Base-by-base conservation (phyloP, 345 rosid genomes). In the Reutealis trisperma region DNA sequence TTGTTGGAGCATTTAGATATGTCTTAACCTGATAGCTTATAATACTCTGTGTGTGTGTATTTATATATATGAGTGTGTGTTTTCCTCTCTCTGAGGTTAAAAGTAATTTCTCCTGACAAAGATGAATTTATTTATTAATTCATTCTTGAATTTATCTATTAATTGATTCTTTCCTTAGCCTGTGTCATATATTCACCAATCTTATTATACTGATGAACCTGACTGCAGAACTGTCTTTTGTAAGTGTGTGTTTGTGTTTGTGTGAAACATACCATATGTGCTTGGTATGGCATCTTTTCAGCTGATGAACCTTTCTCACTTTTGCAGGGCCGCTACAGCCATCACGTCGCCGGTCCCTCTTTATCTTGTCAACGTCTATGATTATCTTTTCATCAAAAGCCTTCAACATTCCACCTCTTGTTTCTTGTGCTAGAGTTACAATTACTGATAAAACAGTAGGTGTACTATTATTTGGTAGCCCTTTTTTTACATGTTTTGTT, bases 311-410 rank as follows among this genome's bases (percentile, higher is more conserved):
- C 72, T 82, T 61, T 70, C n/a, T 79, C 64, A 66, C 78, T 75
- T 76, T 78, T 70, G 37, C 84, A 91, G 96, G 87, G 77, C 86
- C 86, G 45, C 61, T 91, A 81, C 87, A 85, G 76, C 92, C 96
- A 71, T 89, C 93, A 75, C 84, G 85, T n/a, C 85, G 93, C 21
- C 82, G 92, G 80, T 89, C 91, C 27, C 87, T 89, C 69, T 88
- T 81, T 69, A 88, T 83, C 55, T 72, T 91, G 67, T 86, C 92
- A 59, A 84, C 89, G 76, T 85, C 86, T n/a, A 89, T 89, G 93
- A 88, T 89, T 42, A 78, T 87, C 57, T 88, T 91, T 83, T 80
- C 88, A 44, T 83, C 96, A 71, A 86, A 84, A 85, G 90, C 92
- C 71, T 88, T 80, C 83, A 87, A 86, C 75, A 84, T 91, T 45